Evolutionary conservation across 1,284 basidiomycete genomes (phyloP), one percentile per base, ranked within the genome.

Genomic region (Vanrija pseudolonga): DNA sequence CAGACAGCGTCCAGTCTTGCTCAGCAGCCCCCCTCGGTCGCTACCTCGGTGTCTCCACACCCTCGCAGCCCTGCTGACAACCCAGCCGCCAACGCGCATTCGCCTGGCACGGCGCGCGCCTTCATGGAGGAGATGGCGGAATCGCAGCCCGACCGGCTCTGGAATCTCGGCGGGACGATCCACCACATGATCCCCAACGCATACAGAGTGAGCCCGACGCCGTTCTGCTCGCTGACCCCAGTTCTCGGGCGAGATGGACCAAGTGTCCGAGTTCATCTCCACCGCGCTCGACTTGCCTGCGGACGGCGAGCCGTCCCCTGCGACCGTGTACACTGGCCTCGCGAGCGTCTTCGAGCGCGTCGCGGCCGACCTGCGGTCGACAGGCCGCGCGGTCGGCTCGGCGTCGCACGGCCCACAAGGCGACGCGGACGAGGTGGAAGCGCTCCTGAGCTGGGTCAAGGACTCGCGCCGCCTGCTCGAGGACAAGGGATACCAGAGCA

Each of bases 201-300:
- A 15, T 63, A 63, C 47, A 52, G 61, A 17, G 60, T 61, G 45
- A 45, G 57, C 52, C 12, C 12, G 18, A 47, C 42, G 28, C 24
- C 28, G 18, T 17, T 50, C 18, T 18, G 28, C 20, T 47, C 42
- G 44, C 38, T 51, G 41, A 37, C 44, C 12, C 14, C 32, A 61
- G 59, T 61, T 50, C 50, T 57, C 59, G 6, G 61, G 61, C 9
- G 61, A 63, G 56, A 63, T 63, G 61, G 56, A 63, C 42, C 59
- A 63, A 32, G 56, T 60, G 32, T 45, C 50, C 15, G 49, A 47
- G n/a, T 63, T 63, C 46, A 56, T 61, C 37, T 17, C 39, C 15
- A 8, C 50, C 11, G 47, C 59, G 7, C 55, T 63, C 24, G 37
- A 37, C 42, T 6, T 8, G 19, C 37, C 12, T 2, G 41, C 8